Conservation (phyloP, 495 filamentous ascomycete species). For the Xylaria flabelliformis region DNA sequence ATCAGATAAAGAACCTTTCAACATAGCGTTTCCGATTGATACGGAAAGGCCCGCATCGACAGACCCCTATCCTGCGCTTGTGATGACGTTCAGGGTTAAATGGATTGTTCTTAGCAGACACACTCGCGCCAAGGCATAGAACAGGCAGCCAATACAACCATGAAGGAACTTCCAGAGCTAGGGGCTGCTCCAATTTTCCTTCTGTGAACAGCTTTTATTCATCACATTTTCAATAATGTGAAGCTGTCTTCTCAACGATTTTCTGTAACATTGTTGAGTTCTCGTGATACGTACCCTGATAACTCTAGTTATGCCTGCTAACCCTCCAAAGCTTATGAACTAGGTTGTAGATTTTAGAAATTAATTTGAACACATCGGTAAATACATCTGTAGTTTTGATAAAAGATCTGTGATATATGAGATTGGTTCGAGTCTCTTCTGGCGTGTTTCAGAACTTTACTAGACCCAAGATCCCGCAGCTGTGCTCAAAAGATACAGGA, state of each 20-base stretch:
- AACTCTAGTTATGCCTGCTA: not conserved
- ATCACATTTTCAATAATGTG: not conserved
- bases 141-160: not conserved
- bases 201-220: not conserved
- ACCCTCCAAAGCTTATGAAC: not conserved
- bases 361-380: not conserved
- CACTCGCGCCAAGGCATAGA: not conserved
- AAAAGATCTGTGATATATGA: not conserved
- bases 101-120: not conserved
- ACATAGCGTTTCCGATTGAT: not conserved
- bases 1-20: constrained; percentile 4
- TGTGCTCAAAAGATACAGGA: not conserved
- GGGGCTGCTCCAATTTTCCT: not conserved
- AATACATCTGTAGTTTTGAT: not conserved
- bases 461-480: not conserved
- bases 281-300: not conserved
- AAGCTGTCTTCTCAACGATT: not conserved
- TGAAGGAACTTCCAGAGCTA: not conserved
- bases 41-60: not conserved
- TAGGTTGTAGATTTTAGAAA: not conserved
- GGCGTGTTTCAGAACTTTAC: not conserved
- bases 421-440: not conserved
- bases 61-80: not conserved
- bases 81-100: not conserved
- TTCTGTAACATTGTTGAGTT: not conserved